Base-by-base conservation (phyloP, 345 rosid species). In the Hevea brasiliensis region DNA sequence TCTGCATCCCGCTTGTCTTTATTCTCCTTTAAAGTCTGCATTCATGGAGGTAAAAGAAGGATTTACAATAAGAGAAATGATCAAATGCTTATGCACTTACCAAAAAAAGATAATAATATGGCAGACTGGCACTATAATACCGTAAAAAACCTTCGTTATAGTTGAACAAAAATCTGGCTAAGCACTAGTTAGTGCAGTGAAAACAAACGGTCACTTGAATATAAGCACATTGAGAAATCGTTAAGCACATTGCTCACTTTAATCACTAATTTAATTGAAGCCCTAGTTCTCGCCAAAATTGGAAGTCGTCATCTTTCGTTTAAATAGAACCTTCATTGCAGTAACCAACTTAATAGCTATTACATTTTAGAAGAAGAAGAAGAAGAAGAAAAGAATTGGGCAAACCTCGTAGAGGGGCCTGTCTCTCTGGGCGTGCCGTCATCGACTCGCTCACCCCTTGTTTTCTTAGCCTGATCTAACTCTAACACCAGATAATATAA, bases 401-500 rank as follows among this genome's bases (percentile, higher is more conserved):
- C 60, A 35, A 75, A 92, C 97, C 93, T 94, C 97, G 72, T 54
- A 89, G 20, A 95, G 88, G 55, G 99, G 89, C 47, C 97, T 85
- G 62, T 92, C 99, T 76, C 99, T 86, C 83, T 88, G 98, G 24
- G 94, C 91, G 98, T 92, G 73, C 99, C 99, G 76, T 92, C 99
- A 61, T 92, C 99, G 60, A 92, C 87, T 61, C 92, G 87, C 73
- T 85, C 96, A n/a, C 99, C 98, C 77, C 99, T 89, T 18, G 87
- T 24, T 78, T 83, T 89, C 92, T 92, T 92, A 54, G 94, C 79
- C 86, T 95, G 84, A 74, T 92, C 90, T 76, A 95, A 81, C 98
- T 95, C 87, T 35, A 59, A 71, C 8, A 50, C 55, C 77, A 76
- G 63, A 67, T 53, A 51, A 50, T 44, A n/a, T 54, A 17, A 37